Conservation (phyloP, 176 grass and related monocot genomes). For the Saccharum officinarum region DNA sequence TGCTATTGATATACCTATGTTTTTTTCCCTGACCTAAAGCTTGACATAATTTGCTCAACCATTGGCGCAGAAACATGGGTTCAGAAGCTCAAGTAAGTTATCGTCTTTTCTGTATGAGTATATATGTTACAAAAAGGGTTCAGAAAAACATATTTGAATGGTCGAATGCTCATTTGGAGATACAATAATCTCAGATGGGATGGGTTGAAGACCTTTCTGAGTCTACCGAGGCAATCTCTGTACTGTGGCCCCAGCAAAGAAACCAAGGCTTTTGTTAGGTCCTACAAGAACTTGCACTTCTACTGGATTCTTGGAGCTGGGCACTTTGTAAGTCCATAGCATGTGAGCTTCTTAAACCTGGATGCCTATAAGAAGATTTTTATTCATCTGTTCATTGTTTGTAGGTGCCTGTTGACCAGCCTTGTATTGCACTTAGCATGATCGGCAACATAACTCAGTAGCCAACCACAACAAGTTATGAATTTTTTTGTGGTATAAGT, state of each 20-base stretch:
- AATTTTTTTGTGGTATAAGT: not conserved
- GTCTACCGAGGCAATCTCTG: constrained; percentile 46
- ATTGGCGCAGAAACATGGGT: constrained; percentile 76
- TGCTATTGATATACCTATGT: not conserved
- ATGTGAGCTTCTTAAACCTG: too few relatives aligned
- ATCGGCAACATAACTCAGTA: constrained; percentile 55
- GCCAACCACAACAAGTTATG: constrained; percentile 26
- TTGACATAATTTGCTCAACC: constrained; percentile 81
- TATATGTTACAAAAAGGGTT: not conserved
- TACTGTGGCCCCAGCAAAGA: constrained; percentile 44
- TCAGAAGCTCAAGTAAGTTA: constrained; percentile 77
- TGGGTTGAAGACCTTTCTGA: constrained; percentile 59
- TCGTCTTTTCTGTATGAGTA: not conserved
- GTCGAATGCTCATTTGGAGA: too few relatives aligned
- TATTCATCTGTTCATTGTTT: not conserved
- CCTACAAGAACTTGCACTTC: constrained; percentile 82
- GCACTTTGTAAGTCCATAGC: constrained; percentile 62
- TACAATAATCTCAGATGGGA: constrained; percentile 39
- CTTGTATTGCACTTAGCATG: constrained; percentile 64
- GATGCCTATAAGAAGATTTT: not conserved
- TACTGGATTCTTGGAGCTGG: constrained; percentile 94
- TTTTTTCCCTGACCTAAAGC: constrained; percentile 24
- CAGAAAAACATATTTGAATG: not conserved
- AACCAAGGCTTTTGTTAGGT: constrained; percentile 71
- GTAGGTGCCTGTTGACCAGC: constrained; percentile 70